Evolutionary conservation across 306 rosid genomes (phyloP), one percentile per base, ranked within the genome.

Genomic region (Canavalia ensiformis): DNA sequence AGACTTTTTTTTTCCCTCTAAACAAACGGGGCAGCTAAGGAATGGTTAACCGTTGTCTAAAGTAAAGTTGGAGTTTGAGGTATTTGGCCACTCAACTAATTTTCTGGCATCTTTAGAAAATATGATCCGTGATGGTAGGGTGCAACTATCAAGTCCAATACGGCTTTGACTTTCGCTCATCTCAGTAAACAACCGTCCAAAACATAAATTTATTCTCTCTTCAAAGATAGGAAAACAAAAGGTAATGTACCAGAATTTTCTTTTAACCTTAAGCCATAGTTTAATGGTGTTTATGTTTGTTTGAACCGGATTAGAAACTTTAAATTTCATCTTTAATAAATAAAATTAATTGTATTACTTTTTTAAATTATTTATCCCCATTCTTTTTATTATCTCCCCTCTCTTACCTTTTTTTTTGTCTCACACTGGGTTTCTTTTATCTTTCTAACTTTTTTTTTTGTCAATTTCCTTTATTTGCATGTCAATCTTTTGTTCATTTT

Each of bases 41-140:
- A 54, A 37, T 73, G 28, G 47, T n/a, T 63, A 76, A 8, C 73
- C 71, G 31, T 75, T 33, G 31, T 0, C 25, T 35, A 18, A 60
- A 39, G 52, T 64, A 18, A 28, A 51, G 1, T 37, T 67, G 3
- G 18, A 11, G 54, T 42, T 65, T 50, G 30, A 13, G 70, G 34
- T 63, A 76, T 51, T 47, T 47, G 2, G 11, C 33, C 39, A 76
- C 52, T 12, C 57, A 78, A 13, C 63, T 34, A 58, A 63, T 2
- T 66, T 66, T 39, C 18, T 30, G 56, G 80, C 49, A 29, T 55
- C 35, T 57, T 34, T 45, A 34, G 33, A 46, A 69, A 68, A 44
- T 52, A 28, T 59, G 35, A 72, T 59, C 73, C 47, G 78, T 37
- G 72, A 71, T 72, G 64, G 72, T 59, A 80, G 84, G 78, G 34